These are phyloP conservation scores for Dalbergia cochinchinensis DNA, from an alignment of 306 rosid species.

Conservation along the genomic window DNA sequence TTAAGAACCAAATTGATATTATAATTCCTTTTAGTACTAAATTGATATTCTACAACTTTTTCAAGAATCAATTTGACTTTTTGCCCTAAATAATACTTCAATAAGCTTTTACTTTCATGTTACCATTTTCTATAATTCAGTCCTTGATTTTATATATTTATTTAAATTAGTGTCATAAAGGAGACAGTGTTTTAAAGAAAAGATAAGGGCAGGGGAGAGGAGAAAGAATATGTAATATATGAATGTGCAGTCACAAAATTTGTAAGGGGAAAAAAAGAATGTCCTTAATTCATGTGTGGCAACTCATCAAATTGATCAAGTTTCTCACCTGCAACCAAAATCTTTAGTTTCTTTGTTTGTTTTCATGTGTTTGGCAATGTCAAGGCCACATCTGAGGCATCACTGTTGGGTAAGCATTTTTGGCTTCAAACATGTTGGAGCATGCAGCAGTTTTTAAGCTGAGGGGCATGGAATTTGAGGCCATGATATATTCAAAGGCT, in stretches of 20 bases:
- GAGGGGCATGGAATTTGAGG: too few species aligned
- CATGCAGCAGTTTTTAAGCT: too few species aligned
- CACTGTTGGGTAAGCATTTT: not conserved
- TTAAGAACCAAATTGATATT: too few species aligned
- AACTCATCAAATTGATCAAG: not conserved
- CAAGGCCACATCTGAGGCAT: not conserved
- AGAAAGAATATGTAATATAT: not conserved
- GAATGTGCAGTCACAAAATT: not conserved
- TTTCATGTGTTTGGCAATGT: not conserved
- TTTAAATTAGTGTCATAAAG: not conserved
- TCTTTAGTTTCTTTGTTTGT: not conserved
- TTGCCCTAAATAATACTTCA: too few species aligned
- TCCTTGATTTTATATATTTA: not conserved
- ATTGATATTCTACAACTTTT: too few species aligned
- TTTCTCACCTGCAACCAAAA: constrained; percentile 19
- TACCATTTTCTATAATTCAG: not conserved
- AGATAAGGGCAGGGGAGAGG: not conserved
- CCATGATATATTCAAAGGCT: constrained; percentile 56
- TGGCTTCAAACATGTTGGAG: too few species aligned
- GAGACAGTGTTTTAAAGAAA: constrained; percentile 4
- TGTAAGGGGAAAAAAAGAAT: not conserved
- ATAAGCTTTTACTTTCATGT: not conserved
- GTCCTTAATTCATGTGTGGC: not conserved
- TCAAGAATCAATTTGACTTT: too few species aligned
- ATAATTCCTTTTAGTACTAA: too few species aligned